Evolutionary conservation across 2,329 filamentous ascomycete genomes (phyloP).

Genomic region (Cadophora gregata): DNA sequence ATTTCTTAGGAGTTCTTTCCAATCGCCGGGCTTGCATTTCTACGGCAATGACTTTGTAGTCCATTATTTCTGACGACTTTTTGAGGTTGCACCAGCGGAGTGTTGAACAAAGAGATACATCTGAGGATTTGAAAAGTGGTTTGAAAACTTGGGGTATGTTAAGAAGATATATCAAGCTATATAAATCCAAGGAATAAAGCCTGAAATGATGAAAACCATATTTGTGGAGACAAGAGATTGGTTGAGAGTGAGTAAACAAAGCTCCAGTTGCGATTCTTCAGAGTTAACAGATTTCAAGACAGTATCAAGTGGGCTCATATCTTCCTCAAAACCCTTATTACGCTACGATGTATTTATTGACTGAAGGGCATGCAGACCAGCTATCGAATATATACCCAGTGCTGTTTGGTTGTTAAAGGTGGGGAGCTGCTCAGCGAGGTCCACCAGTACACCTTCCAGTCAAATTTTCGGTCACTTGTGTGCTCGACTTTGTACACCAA

Average conservation of each 20-base stretch:
- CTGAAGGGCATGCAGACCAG: too few relatives aligned
- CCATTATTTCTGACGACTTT: slow-evolving; percentile 29
- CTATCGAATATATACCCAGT: not conserved
- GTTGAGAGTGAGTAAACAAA: too few relatives aligned
- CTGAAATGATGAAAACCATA: too few relatives aligned
- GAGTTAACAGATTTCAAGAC: too few relatives aligned
- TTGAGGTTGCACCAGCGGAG: not conserved
- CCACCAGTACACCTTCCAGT: slow-evolving; percentile 27
- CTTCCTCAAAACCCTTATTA: too few relatives aligned
- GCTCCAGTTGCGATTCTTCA: too few relatives aligned
- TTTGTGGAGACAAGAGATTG: too few relatives aligned
- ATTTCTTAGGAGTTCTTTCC: slow-evolving; percentile 35
- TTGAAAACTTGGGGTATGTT: not conserved
- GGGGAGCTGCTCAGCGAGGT: not conserved
- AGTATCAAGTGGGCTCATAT: too few relatives aligned
- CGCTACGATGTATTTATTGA: too few relatives aligned
- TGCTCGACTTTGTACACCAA: too few relatives aligned
- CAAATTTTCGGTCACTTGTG: slow-evolving; percentile 25
- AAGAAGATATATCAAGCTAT: too few relatives aligned
- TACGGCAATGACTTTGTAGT: slow-evolving; percentile 34
- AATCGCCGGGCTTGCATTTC: slow-evolving; percentile 33
- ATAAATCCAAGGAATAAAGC: too few relatives aligned
- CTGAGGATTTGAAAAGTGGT: not conserved
- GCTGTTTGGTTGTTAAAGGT: not conserved
- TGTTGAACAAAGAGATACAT: not conserved